Evolutionary conservation across 768 basidiomycete species (phyloP), one percentile per base, ranked within the genome.

Genomic region (Ramaria rubella): DNA sequence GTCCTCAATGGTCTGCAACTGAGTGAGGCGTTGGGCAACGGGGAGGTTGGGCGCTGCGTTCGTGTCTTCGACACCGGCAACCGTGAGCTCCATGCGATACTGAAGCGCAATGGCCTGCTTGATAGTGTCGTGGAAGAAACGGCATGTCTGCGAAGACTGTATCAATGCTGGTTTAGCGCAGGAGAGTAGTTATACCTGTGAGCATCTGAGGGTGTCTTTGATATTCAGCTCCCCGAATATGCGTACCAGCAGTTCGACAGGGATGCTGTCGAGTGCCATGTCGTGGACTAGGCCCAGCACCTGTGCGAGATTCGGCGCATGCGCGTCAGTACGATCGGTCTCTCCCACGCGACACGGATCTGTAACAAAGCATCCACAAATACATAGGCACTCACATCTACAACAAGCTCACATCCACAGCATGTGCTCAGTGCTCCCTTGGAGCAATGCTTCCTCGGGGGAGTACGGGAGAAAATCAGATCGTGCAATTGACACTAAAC

Each of bases 161-260:
- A n/a, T 9, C 8, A 24, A 52, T n/a, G 23, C 52, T 24, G 17
- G 15, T 30, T 26, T n/a, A 1, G 43, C 34, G 24, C n/a, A 21
- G 19, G 23, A 52, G n/a, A 9, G 6, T 5, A 23, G 51, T n/a
- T 33, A 19, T 43, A 54, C 52, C 19, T 42, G 17, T 24, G 52
- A 54, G 36, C 52, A 44, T 12, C 14, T 42, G 1, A 54, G 4
- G 15, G 43, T 1, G 23, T 43, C 38, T 17, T 42, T 14, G 14
- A 40, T 15, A 4, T 54, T 23, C 52, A 54, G n/a, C 27, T 54
- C 24, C 21, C 31, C 31, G 12, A 54, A 54, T 8, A 54, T 44
- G 29, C 27, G 36, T 14, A 54, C 40, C 9, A 42, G 38, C 2
- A 54, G 21, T 30, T 54, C 52, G 26, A 24, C 17, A 12, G 52